Evolutionary conservation across 2,329 filamentous ascomycete genomes (phyloP).

Genomic region (Amylocarpus encephaloides): DNA sequence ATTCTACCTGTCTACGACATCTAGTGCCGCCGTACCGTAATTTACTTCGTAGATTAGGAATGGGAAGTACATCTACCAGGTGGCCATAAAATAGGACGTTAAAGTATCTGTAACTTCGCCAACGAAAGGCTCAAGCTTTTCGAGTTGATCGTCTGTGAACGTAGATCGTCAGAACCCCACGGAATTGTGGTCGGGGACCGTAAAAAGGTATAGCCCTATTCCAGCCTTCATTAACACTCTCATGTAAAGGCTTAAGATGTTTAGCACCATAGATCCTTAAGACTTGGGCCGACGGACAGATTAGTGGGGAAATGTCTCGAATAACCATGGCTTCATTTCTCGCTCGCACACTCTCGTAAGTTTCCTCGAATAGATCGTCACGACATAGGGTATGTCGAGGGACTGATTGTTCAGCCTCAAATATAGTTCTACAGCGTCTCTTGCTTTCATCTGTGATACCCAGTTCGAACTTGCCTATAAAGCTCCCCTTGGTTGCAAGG

Average conservation of each 20-base stretch:
- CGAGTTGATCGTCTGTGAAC: too few relatives aligned
- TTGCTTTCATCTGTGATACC: conserved; percentile 33
- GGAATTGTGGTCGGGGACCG: conserved; percentile 37
- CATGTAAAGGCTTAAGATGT: conserved; percentile 32
- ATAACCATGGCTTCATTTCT: conserved; percentile 35
- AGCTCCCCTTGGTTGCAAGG: conserved; percentile 37
- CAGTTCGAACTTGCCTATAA: conserved; percentile 33
- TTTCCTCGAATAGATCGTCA: conserved; percentile 34
- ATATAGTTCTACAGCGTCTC: conserved; percentile 27
- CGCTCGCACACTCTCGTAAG: conserved; percentile 30
- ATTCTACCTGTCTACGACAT: conserved; percentile 34
- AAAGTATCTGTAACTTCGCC: conserved; percentile 22
- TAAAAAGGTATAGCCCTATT: conserved; percentile 35
- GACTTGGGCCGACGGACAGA: conserved; percentile 22
- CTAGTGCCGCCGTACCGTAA: conserved; percentile 34
- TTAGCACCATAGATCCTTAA: conserved; percentile 24
- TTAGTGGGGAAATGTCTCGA: conserved; percentile 13
- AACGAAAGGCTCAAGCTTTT: conserved; percentile 25
- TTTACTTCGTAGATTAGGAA: conserved; percentile 45
- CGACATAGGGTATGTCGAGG: too few relatives aligned
- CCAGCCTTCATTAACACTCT: conserved; percentile 40
- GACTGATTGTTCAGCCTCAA: conserved; percentile 29
- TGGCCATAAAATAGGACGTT: conserved; percentile 35
- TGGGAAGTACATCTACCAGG: conserved; percentile 43
- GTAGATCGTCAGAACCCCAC: conserved; percentile 31